Conservation (phyloP, 441 rosid species). For the Populus tomentosa region DNA sequence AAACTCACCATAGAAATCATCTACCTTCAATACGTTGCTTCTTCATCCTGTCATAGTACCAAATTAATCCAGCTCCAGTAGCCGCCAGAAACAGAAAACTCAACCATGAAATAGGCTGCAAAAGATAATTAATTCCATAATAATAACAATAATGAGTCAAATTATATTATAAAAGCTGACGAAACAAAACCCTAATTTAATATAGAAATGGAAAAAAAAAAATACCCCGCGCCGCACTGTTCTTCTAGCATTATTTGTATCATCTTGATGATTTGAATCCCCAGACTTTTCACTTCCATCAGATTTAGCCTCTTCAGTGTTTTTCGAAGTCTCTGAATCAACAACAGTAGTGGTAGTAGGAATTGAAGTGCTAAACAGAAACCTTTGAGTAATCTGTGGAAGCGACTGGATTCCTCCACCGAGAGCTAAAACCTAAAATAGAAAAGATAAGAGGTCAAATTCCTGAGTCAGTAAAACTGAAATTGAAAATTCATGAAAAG, state of each 20-base stretch:
- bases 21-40: conserved; percentile 92
- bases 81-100: conserved; percentile 69
- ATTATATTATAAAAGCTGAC: background rate
- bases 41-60: conserved; percentile 68
- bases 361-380: conserved; percentile 26
- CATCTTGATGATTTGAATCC: conserved; percentile 38
- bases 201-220: background rate
- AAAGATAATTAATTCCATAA: background rate
- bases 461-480: background rate
- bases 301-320: conserved; percentile 26
- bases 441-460: background rate
- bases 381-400: conserved; percentile 27
- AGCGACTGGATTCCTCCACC: conserved; percentile 27
- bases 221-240: conserved; percentile 91
- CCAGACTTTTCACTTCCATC: conserved; percentile 47
- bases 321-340: conserved; percentile 19
- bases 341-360: conserved; percentile 8
- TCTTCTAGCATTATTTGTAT: conserved; percentile 48
- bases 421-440: conserved; percentile 22
- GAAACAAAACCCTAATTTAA: background rate
- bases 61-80: conserved; percentile 73
- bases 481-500: background rate
- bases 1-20: conserved; percentile 75
- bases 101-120: conserved; percentile 92
- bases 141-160: background rate